These are phyloP conservation scores for Paramecium sexaurelia DNA, from an alignment of 73 alveolate genomes.

Conservation along the genomic window DNA sequence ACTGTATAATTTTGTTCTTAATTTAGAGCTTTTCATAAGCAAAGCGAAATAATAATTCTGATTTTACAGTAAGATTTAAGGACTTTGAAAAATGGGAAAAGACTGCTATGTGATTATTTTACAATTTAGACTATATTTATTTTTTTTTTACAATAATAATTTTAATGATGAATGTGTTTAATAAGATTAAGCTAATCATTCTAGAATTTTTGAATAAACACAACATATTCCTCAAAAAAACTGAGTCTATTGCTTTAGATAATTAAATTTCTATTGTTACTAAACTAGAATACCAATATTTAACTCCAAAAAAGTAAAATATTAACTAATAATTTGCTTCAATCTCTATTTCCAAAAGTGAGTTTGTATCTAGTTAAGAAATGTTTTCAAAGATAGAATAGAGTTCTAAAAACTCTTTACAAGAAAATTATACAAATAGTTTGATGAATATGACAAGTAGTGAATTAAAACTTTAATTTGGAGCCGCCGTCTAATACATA, in stretches of 20 bases:
- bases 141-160: too few species aligned
- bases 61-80: neutral
- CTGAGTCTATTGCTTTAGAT: neutral
- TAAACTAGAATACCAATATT: neutral
- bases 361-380: neutral
- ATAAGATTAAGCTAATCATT: neutral
- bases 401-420: neutral
- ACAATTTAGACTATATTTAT: neutral
- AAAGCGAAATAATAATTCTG: neutral
- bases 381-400: neutral
- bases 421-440: neutral
- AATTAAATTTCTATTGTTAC: neutral
- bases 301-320: neutral
- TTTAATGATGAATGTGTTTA: neutral
- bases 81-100: constrained; percentile 30
- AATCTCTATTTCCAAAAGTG: neutral
- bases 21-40: neutral
- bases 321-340: neutral
- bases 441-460: neutral
- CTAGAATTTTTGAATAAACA: neutral
- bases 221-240: neutral
- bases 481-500: neutral
- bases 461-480: neutral
- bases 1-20: neutral
- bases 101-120: neutral